Conservation (phyloP, 345 rosid genomes). For the Eucalyptus sideroxylon region DNA sequence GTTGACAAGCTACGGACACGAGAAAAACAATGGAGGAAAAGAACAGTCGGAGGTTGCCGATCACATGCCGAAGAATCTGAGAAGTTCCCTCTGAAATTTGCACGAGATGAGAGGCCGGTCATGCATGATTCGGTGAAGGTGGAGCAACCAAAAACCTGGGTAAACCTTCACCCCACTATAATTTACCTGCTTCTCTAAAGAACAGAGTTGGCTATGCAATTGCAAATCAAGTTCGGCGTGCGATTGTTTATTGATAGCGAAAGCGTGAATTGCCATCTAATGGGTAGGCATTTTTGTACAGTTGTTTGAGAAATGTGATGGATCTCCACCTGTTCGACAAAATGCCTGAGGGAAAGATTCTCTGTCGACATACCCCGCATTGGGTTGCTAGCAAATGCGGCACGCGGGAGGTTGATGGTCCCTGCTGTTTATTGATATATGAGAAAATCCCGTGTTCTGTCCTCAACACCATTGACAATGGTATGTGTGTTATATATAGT, state of each 20-base stretch:
- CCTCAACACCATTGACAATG: not conserved
- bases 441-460: not conserved
- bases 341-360: not conserved
- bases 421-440: not conserved
- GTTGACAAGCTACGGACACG: not conserved
- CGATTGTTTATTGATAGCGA: not conserved
- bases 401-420: not conserved
- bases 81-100: not conserved
- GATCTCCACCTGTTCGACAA: conserved; percentile 2
- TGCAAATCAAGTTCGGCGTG: not conserved
- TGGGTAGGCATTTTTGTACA: not conserved
- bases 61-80: not conserved
- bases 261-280: not conserved
- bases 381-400: not conserved
- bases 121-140: not conserved
- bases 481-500: not conserved
- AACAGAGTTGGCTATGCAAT: not conserved
- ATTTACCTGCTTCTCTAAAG: not conserved
- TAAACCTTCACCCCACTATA: not conserved
- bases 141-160: not conserved
- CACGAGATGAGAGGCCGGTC: not conserved
- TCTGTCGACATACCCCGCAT: not conserved
- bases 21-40: not conserved
- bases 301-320: not conserved
- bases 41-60: not conserved